Percentiles rank a stretch among this genome's conserved stretches.
phyloP scores from a whole-genome alignment of 2,329 filamentous ascomycete species.

The Coniochaeta prunicola region DNA sequence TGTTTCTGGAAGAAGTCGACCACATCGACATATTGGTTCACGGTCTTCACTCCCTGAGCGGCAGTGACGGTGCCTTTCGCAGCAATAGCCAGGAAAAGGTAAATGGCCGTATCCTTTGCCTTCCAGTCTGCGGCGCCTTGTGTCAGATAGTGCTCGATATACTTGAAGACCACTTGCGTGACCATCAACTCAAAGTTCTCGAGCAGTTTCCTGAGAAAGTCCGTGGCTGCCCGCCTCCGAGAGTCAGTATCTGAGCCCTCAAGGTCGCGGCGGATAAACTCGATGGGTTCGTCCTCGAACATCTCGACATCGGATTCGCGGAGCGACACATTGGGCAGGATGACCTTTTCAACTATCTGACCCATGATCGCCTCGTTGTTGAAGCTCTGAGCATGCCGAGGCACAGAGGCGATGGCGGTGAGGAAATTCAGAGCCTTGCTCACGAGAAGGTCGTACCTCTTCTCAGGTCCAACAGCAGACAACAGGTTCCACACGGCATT shows the following conservation, averaged over 20 bases:
- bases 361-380: slow-evolving; percentile 72
- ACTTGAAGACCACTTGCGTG: slow-evolving; percentile 78
- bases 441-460: slow-evolving; percentile 89
- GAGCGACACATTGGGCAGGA: slow-evolving; percentile 85
- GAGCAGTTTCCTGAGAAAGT: slow-evolving; percentile 84
- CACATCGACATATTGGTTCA: slow-evolving; percentile 81
- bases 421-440: slow-evolving; percentile 93
- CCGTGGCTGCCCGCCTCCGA: slow-evolving; percentile 81
- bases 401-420: slow-evolving; percentile 75
- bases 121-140: slow-evolving; percentile 86
- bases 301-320: slow-evolving; percentile 91
- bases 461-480: slow-evolving; percentile 77
- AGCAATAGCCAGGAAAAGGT: slow-evolving; percentile 89
- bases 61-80: slow-evolving; percentile 85
- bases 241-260: slow-evolving; percentile 97
- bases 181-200: slow-evolving; percentile 82
- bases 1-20: slow-evolving; percentile 93
- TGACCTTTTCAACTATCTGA: slow-evolving; percentile 91
- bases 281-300: slow-evolving; percentile 97
- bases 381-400: slow-evolving; percentile 75
- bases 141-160: slow-evolving; percentile 79
- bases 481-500: slow-evolving; percentile 86
- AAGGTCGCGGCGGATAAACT: slow-evolving; percentile 91
- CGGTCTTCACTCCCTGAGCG: slow-evolving; percentile 81
- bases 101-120: slow-evolving; percentile 95